These are phyloP conservation scores for Arthrobotrys pseudoclavata DNA, from an alignment of 2,329 filamentous ascomycete species.

Conservation along the genomic window DNA sequence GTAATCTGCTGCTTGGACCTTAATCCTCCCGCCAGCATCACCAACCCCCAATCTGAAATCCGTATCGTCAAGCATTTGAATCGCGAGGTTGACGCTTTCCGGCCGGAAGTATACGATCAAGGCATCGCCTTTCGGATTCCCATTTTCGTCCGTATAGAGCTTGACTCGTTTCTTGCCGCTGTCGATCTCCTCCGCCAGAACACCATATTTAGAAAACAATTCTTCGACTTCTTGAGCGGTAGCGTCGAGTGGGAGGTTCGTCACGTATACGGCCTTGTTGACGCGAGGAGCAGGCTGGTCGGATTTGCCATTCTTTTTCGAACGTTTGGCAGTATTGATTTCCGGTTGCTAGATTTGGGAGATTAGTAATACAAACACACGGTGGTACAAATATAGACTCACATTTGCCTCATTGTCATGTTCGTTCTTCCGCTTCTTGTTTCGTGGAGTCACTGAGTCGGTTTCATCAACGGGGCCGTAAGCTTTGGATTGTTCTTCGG, in stretches of 20 bases:
- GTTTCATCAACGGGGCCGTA: conserved; percentile 73
- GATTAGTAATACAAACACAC: conserved; percentile 15
- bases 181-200: conserved; percentile 95
- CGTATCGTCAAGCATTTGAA: conserved; percentile 83
- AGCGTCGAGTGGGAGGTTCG: conserved; percentile 83
- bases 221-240: conserved; percentile 84
- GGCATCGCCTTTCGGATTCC: conserved; percentile 92
- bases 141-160: conserved; percentile 85
- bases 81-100: conserved; percentile 88
- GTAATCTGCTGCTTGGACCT: conserved; percentile 85
- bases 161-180: conserved; percentile 90
- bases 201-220: conserved; percentile 87
- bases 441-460: conserved; percentile 68
- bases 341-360: conserved; percentile 64
- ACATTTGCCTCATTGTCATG: conserved; percentile 67
- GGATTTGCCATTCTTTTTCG: conserved; percentile 65
- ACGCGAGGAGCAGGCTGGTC: conserved; percentile 67
- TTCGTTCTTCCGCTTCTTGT: conserved; percentile 70
- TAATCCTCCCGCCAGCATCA: conserved; percentile 74
- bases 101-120: conserved; percentile 95
- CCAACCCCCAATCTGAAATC: conserved; percentile 78
- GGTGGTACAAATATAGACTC: conserved; percentile 43
- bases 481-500: conserved; percentile 74
- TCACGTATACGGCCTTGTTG: conserved; percentile 94
- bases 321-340: conserved; percentile 66